These are phyloP conservation scores for Pisolithus orientalis DNA, from an alignment of 768 basidiomycete genomes.

Conservation along the genomic window DNA sequence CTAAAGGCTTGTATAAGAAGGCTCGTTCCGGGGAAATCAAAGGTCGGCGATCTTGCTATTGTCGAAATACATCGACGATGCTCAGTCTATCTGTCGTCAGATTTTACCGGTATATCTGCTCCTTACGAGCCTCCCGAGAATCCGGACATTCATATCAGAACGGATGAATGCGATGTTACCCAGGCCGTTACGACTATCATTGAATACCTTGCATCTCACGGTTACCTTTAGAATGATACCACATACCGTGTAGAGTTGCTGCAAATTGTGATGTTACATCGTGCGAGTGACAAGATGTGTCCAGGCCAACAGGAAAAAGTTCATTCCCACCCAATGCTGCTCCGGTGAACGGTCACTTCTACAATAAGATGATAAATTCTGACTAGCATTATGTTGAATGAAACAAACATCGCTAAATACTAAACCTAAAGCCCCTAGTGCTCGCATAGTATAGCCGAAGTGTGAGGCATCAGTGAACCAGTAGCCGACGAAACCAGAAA, in stretches of 20 bases:
- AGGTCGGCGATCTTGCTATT: conserved; percentile 44
- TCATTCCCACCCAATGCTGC: too few species aligned
- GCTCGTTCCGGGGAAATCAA: conserved; percentile 94
- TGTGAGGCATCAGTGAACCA: too few species aligned
- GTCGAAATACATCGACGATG: conserved; percentile 2
- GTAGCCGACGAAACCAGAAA: too few species aligned
- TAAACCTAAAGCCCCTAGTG: too few species aligned
- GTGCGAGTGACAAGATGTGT: too few species aligned
- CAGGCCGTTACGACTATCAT: conserved; percentile 75
- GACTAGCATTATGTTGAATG: too few species aligned
- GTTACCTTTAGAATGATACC: conserved; percentile 39
- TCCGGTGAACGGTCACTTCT: too few species aligned
- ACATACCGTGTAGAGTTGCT: background rate
- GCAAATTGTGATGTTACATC: too few species aligned
- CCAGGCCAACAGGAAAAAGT: too few species aligned
- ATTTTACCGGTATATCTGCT: conserved; percentile 96
- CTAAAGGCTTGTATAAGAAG: conserved; percentile 96
- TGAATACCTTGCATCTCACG: conserved; percentile 67
- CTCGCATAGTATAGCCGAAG: too few species aligned
- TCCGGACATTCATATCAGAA: conserved; percentile 91
- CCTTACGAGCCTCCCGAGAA: conserved; percentile 89
- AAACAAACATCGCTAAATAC: too few species aligned
- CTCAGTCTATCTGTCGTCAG: conserved; percentile 34
- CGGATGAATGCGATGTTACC: conserved; percentile 70
- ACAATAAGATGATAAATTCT: too few species aligned